Evolutionary conservation across 345 rosid genomes (phyloP).

Genomic region (Durio zibethinus): DNA sequence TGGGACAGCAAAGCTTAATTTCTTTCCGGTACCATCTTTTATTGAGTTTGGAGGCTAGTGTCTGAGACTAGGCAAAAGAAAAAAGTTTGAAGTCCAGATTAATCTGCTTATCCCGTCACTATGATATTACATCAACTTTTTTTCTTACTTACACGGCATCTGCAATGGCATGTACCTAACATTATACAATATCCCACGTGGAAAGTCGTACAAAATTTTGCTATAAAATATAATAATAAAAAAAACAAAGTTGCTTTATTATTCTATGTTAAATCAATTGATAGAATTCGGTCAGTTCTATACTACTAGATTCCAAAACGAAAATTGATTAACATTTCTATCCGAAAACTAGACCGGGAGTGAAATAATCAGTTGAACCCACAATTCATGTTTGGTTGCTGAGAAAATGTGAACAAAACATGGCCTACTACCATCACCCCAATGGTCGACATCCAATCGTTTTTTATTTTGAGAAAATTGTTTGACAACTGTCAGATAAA

Average conservation of each 20-base stretch:
- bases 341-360: not conserved
- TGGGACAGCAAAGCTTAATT: not conserved
- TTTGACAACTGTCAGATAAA: not conserved
- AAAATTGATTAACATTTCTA: not conserved
- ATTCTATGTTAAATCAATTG: not conserved
- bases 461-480: not conserved
- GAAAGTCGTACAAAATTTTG: no score
- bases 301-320: not conserved
- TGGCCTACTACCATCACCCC: not conserved
- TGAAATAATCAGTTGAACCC: not conserved
- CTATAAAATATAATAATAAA: no score
- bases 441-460: not conserved
- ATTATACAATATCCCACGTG: not conserved
- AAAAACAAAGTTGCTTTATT: not conserved
- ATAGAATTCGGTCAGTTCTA: not conserved
- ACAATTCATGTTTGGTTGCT: not conserved
- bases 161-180: conserved; percentile 12
- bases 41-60: not conserved
- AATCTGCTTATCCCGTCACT: not conserved
- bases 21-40: not conserved
- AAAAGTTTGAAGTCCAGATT: not conserved
- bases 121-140: not conserved
- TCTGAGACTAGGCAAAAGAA: not conserved
- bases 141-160: conserved; percentile 5
- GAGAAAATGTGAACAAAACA: not conserved